Evolutionary conservation across 805 yeast species (phyloP).

Genomic region (Starmerella floricola): DNA sequence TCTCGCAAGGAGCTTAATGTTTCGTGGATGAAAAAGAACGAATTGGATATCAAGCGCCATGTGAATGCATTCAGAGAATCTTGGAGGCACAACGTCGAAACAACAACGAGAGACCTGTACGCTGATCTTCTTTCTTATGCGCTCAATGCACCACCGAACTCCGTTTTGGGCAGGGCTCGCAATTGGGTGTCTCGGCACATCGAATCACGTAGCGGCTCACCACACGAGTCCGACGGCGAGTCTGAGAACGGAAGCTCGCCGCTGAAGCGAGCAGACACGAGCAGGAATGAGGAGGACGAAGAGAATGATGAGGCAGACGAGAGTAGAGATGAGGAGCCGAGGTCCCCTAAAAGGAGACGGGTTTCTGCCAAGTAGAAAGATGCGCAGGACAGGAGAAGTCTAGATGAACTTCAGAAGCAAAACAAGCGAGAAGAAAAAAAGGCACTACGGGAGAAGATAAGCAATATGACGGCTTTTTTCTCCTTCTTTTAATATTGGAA

Average conservation of each 20-base stretch:
- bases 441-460: no score
- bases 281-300: background rate
- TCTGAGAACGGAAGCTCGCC: conserved; percentile 1
- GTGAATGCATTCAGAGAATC: conserved; percentile 76
- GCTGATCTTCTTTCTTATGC: conserved; percentile 46
- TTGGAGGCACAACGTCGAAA: conserved; percentile 58
- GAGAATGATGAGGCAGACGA: conserved; percentile 1
- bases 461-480: no score
- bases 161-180: conserved; percentile 26
- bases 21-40: conserved; percentile 95
- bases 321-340: conserved; percentile 1
- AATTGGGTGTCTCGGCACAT: conserved; percentile 28
- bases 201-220: conserved; percentile 16
- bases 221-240: conserved; percentile 12
- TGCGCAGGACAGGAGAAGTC: no score
- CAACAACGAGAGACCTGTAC: conserved; percentile 69
- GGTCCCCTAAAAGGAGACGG: conserved; percentile 2
- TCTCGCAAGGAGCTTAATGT: conserved; percentile 92
- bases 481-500: no score
- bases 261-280: background rate
- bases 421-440: no score
- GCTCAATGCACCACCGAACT: conserved; percentile 17
- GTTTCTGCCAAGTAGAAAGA: background rate
- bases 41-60: conserved; percentile 83
- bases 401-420: no score